These are phyloP conservation scores for Citrus cavaleriei DNA, from an alignment of 345 rosid species.

Conservation along the genomic window DNA sequence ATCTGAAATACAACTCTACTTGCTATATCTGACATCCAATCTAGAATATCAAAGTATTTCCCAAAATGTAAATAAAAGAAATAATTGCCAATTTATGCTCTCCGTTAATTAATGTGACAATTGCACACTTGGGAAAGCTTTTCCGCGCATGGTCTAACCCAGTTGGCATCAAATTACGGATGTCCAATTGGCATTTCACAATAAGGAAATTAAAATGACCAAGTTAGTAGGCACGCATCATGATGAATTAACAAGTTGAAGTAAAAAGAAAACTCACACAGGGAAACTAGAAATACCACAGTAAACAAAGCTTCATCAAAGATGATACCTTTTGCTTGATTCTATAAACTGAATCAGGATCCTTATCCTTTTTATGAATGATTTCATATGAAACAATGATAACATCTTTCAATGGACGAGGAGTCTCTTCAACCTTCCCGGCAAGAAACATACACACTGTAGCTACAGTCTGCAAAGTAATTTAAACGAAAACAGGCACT, in stretches of 20 bases:
- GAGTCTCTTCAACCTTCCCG: conserved; percentile 99
- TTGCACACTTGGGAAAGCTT: background rate
- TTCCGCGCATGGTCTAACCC: background rate
- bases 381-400: conserved; percentile 94
- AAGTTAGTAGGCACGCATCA: background rate
- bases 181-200: background rate
- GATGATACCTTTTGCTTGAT: conserved; percentile 84
- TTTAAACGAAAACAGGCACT: background rate
- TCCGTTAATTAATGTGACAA: background rate
- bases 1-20: too few relatives aligned
- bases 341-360: conserved; percentile 73
- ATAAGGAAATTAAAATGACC: background rate
- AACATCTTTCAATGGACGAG: conserved; percentile 90
- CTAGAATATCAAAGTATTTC: background rate
- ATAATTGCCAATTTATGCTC: background rate
- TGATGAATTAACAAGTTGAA: background rate
- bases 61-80: background rate
- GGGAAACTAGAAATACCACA: background rate
- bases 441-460: conserved; percentile 99
- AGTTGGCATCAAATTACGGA: background rate
- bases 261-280: background rate
- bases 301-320: background rate
- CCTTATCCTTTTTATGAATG: conserved; percentile 91
- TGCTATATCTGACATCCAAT: background rate
- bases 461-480: conserved; percentile 67